Percentiles rank a stretch among this genome's conserved stretches.
These are phyloP conservation scores for Penicillium sp. DNA, from an alignment of 2,329 filamentous ascomycete species.

Conservation along the genomic window DNA sequence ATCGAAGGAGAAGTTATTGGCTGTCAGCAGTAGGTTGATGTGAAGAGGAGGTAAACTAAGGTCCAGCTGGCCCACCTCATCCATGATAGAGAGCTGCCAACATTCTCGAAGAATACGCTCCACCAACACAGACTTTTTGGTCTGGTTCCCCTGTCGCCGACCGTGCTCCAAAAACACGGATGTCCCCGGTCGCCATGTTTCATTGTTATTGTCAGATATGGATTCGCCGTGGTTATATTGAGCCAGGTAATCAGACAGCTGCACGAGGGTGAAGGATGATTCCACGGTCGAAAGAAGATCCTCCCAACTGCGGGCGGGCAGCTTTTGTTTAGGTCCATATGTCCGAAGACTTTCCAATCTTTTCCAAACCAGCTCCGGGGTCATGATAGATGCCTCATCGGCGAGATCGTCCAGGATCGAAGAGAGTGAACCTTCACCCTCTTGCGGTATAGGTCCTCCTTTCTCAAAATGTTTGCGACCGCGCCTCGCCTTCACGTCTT, in stretches of 20 bases:
- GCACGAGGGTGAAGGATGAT: conserved; percentile 36
- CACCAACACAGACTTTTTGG: conserved; percentile 32
- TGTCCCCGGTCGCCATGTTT: conserved; percentile 34
- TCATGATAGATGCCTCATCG: conserved; percentile 13
- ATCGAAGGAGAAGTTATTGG: conserved; percentile 38
- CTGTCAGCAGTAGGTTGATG: conserved; percentile 33
- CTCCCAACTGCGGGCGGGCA: conserved; percentile 30
- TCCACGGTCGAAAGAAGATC: conserved; percentile 30
- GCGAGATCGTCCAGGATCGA: conserved; percentile 30
- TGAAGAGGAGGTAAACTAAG: conserved; percentile 29
- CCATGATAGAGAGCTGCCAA: conserved; percentile 37
- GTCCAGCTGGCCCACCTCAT: conserved; percentile 40
- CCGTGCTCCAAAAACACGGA: conserved; percentile 28
- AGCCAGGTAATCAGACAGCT: conserved; percentile 34
- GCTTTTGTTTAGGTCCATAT: conserved; percentile 25
- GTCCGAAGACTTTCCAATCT: conserved; percentile 31
- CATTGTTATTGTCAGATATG: neutral
- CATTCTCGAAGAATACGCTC: conserved; percentile 41
- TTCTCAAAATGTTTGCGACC: neutral
- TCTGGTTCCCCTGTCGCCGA: conserved; percentile 2
- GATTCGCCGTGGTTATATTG: neutral
- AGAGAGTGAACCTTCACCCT: neutral
- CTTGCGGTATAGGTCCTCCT: neutral
- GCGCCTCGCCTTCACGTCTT: conserved; percentile 13
- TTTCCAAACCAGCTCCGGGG: conserved; percentile 16